A percentile compares a stretch with the other conserved stretches of the same genome.
phyloP scores from a whole-genome alignment of 2,329 filamentous ascomycete genomes.

The Ilyonectria mors-panacis region DNA sequence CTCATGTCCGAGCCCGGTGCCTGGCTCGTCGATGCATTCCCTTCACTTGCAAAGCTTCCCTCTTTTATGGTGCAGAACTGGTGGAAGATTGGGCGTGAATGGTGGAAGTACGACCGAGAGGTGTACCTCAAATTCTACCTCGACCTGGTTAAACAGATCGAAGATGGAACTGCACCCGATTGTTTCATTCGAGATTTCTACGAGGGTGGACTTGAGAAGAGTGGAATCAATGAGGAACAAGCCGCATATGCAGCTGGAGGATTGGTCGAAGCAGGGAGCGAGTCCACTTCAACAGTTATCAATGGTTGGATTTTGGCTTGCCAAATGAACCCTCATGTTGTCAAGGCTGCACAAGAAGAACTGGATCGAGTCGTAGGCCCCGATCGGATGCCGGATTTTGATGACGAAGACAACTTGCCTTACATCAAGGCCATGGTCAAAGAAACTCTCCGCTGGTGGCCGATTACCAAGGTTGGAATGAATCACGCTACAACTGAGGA shows the following conservation, averaged over 20 bases:
- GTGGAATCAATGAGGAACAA: constrained; percentile 38
- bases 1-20: constrained; percentile 28
- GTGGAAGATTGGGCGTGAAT: constrained; percentile 32
- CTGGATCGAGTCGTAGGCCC: constrained; percentile 57
- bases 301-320: constrained; percentile 63
- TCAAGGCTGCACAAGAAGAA: constrained; percentile 46
- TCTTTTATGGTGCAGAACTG: constrained; percentile 30
- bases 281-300: constrained; percentile 47
- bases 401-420: constrained; percentile 56
- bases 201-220: constrained; percentile 29
- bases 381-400: constrained; percentile 54
- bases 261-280: constrained; percentile 41
- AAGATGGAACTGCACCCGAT: constrained; percentile 31
- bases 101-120: constrained; percentile 34
- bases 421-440: constrained; percentile 62
- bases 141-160: constrained; percentile 28
- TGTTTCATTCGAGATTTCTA: constrained; percentile 41
- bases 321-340: constrained; percentile 55
- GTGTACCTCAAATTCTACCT: constrained; percentile 38
- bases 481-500: constrained; percentile 33
- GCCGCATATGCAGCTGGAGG: constrained; percentile 35
- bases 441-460: constrained; percentile 60
- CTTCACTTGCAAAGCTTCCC: constrained; percentile 24
- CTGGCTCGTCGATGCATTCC: constrained; percentile 33
- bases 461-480: constrained; percentile 43